A percentile compares a stretch with the other conserved stretches of the same genome.
These are phyloP conservation scores for Tetrahymena elliotti DNA, from an alignment of 73 alveolate species.

Conservation along the genomic window DNA sequence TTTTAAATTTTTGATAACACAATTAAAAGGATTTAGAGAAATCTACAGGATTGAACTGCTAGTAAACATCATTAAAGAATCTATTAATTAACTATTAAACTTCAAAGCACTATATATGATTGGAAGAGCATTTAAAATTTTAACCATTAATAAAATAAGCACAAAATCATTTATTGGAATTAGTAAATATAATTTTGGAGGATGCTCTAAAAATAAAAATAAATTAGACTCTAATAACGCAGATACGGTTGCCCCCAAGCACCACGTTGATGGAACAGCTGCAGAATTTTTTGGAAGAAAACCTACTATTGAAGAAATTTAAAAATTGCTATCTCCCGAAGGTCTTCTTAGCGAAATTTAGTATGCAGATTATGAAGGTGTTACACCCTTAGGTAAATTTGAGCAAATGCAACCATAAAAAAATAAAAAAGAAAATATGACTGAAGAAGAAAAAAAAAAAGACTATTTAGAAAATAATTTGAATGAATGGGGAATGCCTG, in stretches of 20 bases:
- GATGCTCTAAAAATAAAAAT: neutral
- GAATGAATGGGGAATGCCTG: slow-evolving; percentile 44
- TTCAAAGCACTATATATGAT: too few relatives aligned
- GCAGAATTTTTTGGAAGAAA: neutral
- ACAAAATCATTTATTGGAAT: neutral
- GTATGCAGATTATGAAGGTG: neutral
- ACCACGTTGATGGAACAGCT: neutral
- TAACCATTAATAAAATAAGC: neutral
- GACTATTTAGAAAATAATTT: neutral
- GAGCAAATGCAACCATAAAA: neutral
- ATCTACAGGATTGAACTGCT: neutral
- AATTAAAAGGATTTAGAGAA: neutral
- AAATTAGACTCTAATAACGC: neutral
- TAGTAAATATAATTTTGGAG: neutral
- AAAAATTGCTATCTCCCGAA: neutral
- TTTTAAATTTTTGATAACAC: too few relatives aligned
- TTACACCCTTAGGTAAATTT: neutral
- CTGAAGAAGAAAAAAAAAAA: neutral
- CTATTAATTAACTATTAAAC: too few relatives aligned
- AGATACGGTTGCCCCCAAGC: neutral
- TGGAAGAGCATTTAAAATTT: neutral
- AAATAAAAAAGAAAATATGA: neutral
- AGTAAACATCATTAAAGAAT: neutral
- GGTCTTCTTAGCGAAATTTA: neutral
- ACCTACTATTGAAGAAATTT: neutral